Conservation (phyloP, 306 rosid species). For the Trifolium fragiferum region DNA sequence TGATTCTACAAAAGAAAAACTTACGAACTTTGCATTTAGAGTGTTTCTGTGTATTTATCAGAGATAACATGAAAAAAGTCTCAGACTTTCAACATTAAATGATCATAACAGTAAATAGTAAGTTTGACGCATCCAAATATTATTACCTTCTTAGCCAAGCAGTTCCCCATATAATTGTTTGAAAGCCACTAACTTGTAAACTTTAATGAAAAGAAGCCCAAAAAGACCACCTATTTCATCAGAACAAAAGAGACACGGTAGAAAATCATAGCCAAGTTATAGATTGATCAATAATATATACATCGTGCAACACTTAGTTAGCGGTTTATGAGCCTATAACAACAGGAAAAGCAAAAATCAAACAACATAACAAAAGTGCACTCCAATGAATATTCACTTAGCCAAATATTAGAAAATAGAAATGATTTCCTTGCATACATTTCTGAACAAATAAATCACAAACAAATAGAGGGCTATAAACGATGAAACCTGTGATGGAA, state of each 20-base stretch:
- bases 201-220: slow-evolving; percentile 40
- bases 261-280: slow-evolving; percentile 29
- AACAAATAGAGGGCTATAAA: too few relatives aligned
- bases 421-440: not conserved
- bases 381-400: not conserved
- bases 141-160: slow-evolving; percentile 76
- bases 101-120: slow-evolving; percentile 17
- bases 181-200: slow-evolving; percentile 42
- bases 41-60: not conserved
- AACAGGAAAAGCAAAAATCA: not conserved
- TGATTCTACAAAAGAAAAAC: not conserved
- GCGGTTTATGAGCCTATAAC: not conserved
- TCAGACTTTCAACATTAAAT: slow-evolving; percentile 5
- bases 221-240: slow-evolving; percentile 37
- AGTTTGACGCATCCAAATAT: slow-evolving; percentile 5
- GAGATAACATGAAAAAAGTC: slow-evolving; percentile 10
- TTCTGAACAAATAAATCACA: too few relatives aligned
- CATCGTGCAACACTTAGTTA: slow-evolving; percentile 15
- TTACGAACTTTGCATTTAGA: slow-evolving; percentile 15
- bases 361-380: slow-evolving; percentile 11
- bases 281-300: not conserved
- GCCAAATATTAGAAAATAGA: slow-evolving; percentile 25
- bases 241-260: slow-evolving; percentile 26
- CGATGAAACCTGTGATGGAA: too few relatives aligned
- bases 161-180: slow-evolving; percentile 72